These are phyloP conservation scores for Rhynchosporium graminicola DNA, from an alignment of 2,329 filamentous ascomycete species.

Conservation along the genomic window DNA sequence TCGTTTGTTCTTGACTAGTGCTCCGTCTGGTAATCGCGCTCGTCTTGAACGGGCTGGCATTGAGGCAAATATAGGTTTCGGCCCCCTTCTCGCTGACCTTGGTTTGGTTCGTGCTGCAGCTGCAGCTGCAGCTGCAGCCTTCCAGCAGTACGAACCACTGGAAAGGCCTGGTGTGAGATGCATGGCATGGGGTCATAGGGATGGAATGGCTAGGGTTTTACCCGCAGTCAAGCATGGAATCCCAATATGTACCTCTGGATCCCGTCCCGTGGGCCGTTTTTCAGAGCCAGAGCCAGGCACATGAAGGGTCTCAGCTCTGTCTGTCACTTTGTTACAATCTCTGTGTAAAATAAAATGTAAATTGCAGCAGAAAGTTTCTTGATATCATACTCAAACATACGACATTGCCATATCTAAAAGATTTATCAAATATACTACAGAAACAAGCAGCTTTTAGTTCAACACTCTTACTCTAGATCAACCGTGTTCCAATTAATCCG, in stretches of 20 bases:
- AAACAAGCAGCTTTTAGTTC: background rate
- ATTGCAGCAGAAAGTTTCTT: background rate
- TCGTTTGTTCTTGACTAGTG: background rate
- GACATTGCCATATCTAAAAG: background rate
- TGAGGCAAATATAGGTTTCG: slow-evolving; percentile 2
- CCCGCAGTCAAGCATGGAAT: slow-evolving; percentile 8
- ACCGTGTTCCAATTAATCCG: background rate
- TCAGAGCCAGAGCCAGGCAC: slow-evolving; percentile 6
- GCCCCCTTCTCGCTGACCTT: slow-evolving; percentile 10
- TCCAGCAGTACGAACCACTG: slow-evolving; percentile 5
- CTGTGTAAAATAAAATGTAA: background rate
- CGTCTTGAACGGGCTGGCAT: background rate
- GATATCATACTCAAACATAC: background rate
- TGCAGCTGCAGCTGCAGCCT: slow-evolving; percentile 6
- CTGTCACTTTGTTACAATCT: background rate
- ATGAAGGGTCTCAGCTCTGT: background rate
- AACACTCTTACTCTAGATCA: background rate
- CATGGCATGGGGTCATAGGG: background rate
- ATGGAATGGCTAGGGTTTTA: slow-evolving; percentile 6
- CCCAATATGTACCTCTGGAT: slow-evolving; percentile 7
- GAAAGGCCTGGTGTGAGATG: slow-evolving; percentile 7
- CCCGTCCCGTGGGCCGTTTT: slow-evolving; percentile 6
- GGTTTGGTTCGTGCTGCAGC: background rate
- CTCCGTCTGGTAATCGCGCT: background rate
- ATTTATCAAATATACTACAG: background rate